Conservation (phyloP, 495 filamentous ascomycete species). For the Staphylotrichum tortipilum region DNA sequence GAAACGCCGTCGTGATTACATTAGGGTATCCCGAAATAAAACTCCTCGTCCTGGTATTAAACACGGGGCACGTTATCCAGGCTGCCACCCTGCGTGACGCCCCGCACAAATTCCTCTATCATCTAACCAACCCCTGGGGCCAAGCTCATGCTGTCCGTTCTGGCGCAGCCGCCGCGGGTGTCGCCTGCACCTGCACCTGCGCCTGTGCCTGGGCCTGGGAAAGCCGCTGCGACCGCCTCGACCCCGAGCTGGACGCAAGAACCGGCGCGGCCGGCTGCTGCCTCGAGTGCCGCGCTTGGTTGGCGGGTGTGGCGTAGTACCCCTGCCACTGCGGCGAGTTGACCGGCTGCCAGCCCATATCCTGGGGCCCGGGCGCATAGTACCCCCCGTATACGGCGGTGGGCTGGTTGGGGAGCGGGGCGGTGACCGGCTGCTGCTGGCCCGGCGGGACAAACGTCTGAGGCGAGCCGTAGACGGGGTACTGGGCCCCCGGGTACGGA, state of each 20-base stretch:
- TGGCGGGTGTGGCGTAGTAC: conserved; percentile 5
- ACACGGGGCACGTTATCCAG: too few relatives aligned
- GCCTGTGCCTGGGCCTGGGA: background rate
- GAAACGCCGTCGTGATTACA: background rate
- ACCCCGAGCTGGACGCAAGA: background rate
- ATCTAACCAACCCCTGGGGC: too few relatives aligned
- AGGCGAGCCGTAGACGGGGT: background rate
- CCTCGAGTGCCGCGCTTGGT: background rate
- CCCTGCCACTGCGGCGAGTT: background rate
- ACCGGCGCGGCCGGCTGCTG: background rate
- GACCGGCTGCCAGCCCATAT: background rate
- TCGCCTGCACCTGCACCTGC: background rate
- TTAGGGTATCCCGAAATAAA: background rate
- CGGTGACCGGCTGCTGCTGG: background rate
- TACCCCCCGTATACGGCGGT: conserved; percentile 12
- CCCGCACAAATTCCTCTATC: too few relatives aligned
- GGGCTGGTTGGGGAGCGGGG: too few relatives aligned
- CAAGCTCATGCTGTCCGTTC: background rate
- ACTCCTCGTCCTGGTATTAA: background rate
- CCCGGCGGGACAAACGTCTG: background rate
- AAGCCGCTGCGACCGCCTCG: background rate
- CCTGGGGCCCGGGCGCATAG: conserved; percentile 10
- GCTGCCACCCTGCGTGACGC: background rate
- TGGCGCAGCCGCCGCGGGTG: background rate
- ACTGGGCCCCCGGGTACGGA: background rate